Evolutionary conservation across 805 yeast genomes (phyloP), one percentile per base, ranked within the genome.

Genomic region (Suhomyces kilbournensis): DNA sequence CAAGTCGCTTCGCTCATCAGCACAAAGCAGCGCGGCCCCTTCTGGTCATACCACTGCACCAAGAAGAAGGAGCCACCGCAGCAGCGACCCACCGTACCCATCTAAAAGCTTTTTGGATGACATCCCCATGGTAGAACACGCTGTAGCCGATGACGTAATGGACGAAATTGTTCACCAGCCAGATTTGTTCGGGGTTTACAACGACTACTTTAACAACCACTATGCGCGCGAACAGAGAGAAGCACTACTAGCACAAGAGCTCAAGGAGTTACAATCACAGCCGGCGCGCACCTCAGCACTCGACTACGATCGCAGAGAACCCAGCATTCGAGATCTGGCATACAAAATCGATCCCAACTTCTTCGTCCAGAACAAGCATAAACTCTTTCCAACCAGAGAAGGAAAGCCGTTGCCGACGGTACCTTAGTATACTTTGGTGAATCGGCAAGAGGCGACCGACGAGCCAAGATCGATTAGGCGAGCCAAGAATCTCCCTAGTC

Each of bases 291-390:
- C 14, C 20, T 3, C 42, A 8, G 3, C 42, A 2, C 23, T 2
- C 14, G 42, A 38, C 17, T 19, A 38, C 17, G 42, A 38, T 10
- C 35, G 35, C 8, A 32, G 17, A 32, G 35, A 32, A 3, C 17
- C 17, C 17, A 7, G 9, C 35, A 12, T n/a, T 12, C 35, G 42
- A 38, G 42, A 38, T 17, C 42, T 38, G 42, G 23, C 23, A 10
- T 51, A 43, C 43, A 52, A 52, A 26, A 49, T 51, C 38, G 48
- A 49, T 19, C 48, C 51, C 7, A 45, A 43, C 3, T 51, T 51
- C 28, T 48, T 51, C 44, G 44, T 28, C 47, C 46, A 54, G 22
- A 49, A 54, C 48, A 54, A 51, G 43, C 49, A 54, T 35, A 48
- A 51, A 38, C 42, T 54, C 30, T 51, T 54, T 34, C 47, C 53